Base-by-base conservation (phyloP, 2,329 filamentous ascomycete species). In the Colletotrichum sp. region DNA sequence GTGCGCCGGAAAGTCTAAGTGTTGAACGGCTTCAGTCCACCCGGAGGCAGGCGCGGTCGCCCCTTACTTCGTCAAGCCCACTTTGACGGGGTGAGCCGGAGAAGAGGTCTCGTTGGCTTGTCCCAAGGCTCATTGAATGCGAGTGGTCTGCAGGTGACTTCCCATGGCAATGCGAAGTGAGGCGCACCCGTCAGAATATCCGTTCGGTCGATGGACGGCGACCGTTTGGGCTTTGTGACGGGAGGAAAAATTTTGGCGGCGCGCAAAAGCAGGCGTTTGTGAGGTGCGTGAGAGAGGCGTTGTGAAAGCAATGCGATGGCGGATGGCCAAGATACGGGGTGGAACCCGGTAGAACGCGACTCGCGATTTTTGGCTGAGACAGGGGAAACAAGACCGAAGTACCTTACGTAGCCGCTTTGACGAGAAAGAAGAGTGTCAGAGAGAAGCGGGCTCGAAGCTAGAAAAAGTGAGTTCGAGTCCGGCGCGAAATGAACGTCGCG, bases 11-110 rank as follows among this genome's bases (percentile, higher is more conserved):
- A 64, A 64, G 57, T 60, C 36, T 49, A 69, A 65, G 60, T 32
- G 49, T 32, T n/a, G 32, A 60, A 52, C 36, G 59, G 44, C 64
- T 76, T 76, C 57, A 65, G 55, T 49, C 64, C 26, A 32, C 59
- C 49, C 21, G 65, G 57, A 44, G 57, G 68, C 21, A 60, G 49
- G 49, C 49, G 70, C 28, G 34, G 44, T 44, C 24, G 69, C 63
- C 63, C 62, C 69, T 72, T 63, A 64, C 69, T 69, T 76, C 69
- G 30, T 52, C 62, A 68, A 76, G 64, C 70, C 71, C 74, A 74
- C 74, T 73, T 76, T 32, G 65, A 76, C 64, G 63, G 69, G 55
- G 39, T 63, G 62, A 67, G 36, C 63, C 30, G 63, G 52, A 55
- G 69, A 36, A 39, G 63, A 67, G n/a, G 62, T 64, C 10, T 63